Conservation (phyloP, 2,329 filamentous ascomycete genomes). For the Cryphonectria parasitica region DNA sequence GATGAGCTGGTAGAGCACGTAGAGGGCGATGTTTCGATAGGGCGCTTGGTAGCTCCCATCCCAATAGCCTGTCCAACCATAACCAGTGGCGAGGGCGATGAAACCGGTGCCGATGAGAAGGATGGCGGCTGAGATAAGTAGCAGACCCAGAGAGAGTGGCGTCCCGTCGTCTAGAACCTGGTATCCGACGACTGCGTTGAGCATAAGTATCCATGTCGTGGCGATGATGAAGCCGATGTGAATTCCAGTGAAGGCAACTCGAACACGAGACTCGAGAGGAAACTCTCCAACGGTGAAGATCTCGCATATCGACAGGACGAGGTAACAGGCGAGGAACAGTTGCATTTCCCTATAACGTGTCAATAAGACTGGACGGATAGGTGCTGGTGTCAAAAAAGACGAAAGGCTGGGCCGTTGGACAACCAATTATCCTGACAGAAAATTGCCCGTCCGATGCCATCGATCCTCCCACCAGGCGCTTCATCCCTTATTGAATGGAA, state of each 20-base stretch:
- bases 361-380: conserved; percentile 8
- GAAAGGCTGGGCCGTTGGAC: background rate
- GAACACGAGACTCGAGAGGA: conserved; percentile 70
- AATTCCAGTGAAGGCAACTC: conserved; percentile 83
- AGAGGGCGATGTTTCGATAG: conserved; percentile 76
- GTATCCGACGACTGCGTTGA: conserved; percentile 91
- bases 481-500: background rate
- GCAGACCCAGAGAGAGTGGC: conserved; percentile 75
- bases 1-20: conserved; percentile 89
- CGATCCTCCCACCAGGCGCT: background rate
- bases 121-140: conserved; percentile 68
- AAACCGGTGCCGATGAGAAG: conserved; percentile 92
- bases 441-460: background rate
- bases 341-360: conserved; percentile 82
- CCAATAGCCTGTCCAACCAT: conserved; percentile 82
- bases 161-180: conserved; percentile 95
- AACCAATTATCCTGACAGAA: background rate
- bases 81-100: conserved; percentile 92
- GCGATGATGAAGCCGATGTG: conserved; percentile 90
- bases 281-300: conserved; percentile 95
- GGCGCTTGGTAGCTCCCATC: conserved; percentile 59
- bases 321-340: conserved; percentile 84
- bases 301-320: conserved; percentile 89
- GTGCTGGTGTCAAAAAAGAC: background rate
- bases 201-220: conserved; percentile 85